phyloP scores from a whole-genome alignment of 163 green algal genomes.

The Chloromonas sp. region DNA sequence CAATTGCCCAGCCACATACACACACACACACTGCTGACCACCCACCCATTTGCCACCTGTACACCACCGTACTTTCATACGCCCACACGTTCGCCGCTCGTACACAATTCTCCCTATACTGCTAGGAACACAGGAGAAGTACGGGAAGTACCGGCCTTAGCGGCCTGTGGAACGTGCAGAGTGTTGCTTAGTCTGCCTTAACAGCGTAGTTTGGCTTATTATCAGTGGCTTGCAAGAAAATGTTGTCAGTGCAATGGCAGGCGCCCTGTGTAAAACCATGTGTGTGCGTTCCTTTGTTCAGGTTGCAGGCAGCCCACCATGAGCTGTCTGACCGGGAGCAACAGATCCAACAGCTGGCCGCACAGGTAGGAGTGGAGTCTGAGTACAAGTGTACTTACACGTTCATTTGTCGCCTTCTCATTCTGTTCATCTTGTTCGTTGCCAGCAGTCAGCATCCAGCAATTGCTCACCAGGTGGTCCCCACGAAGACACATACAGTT shows the following conservation, averaged over 20 bases:
- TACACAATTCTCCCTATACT: too few relatives aligned
- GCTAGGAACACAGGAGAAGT: too few relatives aligned
- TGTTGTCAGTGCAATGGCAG: background rate
- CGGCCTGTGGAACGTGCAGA: background rate
- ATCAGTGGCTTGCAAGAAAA: too few relatives aligned
- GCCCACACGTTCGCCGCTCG: too few relatives aligned
- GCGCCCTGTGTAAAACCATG: background rate
- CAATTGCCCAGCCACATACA: background rate
- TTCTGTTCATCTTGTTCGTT: too few relatives aligned
- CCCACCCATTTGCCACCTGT: too few relatives aligned
- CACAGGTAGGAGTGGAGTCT: background rate
- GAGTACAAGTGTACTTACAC: background rate
- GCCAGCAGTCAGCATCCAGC: background rate
- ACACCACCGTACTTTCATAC: too few relatives aligned
- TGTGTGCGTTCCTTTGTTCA: background rate
- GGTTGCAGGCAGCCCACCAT: slow-evolving; percentile 3
- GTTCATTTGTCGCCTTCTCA: background rate
- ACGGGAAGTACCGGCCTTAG: too few relatives aligned
- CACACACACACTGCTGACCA: too few relatives aligned
- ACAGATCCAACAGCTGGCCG: slow-evolving; percentile 4
- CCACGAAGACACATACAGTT: background rate
- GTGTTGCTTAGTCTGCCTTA: background rate
- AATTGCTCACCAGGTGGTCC: background rate
- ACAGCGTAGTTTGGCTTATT: background rate
- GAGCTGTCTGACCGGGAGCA: slow-evolving; percentile 10